Evolutionary conservation across 495 filamentous ascomycete species (phyloP).

Genomic region (Lasiosphaeria ovina): DNA sequence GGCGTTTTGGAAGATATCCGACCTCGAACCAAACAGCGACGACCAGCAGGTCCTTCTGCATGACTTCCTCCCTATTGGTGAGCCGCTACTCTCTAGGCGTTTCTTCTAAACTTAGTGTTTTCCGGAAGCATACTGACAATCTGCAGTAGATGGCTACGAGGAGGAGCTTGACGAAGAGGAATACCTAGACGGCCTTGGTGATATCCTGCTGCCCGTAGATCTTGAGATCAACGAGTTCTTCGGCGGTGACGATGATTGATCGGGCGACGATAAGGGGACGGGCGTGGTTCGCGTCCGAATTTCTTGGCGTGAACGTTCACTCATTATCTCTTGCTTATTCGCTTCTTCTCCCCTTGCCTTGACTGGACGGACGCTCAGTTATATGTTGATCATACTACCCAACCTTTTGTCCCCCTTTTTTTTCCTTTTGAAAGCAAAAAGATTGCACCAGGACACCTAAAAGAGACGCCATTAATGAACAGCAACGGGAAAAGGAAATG

Average conservation of each 20-base stretch:
- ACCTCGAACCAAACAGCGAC: slow-evolving; percentile 28
- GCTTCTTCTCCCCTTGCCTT: neutral
- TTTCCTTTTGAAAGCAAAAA: neutral
- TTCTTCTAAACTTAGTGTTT: neutral
- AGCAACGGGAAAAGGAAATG: neutral
- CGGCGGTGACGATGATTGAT: neutral
- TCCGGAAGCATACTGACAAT: too few species aligned
- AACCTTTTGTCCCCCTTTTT: neutral
- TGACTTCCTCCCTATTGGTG: slow-evolving; percentile 25
- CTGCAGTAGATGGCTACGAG: slow-evolving; percentile 17
- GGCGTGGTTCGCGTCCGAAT: too few species aligned
- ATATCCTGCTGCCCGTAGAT: neutral
- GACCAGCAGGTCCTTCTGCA: slow-evolving; percentile 23
- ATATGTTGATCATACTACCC: too few species aligned
- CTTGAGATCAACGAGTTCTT: neutral
- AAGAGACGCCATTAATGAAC: neutral
- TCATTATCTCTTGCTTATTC: neutral
- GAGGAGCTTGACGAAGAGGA: slow-evolving; percentile 17
- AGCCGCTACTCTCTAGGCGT: neutral
- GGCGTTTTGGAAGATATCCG: slow-evolving; percentile 65
- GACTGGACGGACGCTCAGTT: too few species aligned
- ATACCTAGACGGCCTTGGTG: neutral
- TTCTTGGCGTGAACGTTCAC: neutral
- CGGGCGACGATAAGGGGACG: neutral
- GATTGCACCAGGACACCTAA: neutral